Evolutionary conservation across 805 yeast species (phyloP), one percentile per base, ranked within the genome.

Genomic region (Wickerhamia fluorescens): DNA sequence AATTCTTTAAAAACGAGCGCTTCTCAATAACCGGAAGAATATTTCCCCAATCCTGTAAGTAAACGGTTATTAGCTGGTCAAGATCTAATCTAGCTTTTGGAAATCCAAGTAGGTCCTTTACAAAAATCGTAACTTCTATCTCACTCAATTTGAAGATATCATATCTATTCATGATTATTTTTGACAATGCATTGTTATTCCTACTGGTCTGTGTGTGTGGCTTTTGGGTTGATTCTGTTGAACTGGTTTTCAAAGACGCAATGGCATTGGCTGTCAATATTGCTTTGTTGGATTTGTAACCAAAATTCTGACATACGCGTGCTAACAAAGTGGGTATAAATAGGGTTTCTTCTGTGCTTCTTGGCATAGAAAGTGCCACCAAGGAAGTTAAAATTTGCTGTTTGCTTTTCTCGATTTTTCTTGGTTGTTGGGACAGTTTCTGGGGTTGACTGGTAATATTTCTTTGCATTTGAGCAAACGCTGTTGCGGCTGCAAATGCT

Each of bases 41-140:
- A 15, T 71, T 65, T 16, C 82, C 78, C 94, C 95, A 87, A 34
- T 80, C 78, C 37, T 74, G 76, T 54, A 85, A 86, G 47, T 71
- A 87, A 3, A 74, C 49, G 0, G 80, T 68, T 12, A 82, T 68
- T 17, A 83, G 64, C 15, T 75, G 75, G 51, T 87, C 95, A 33
- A 84, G 51, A 34, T 75, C 73, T 14, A 73, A 49, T 31, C 78
- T 66, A 14, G 78, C 60, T 3, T 74, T 74, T 1, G 68, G 68
- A 3, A 63, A 38, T 8, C 42, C 35, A 23, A 58, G 35, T 11
- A 47, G 36, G 8, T 49, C 37, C 7, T 30, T 36, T 32, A 75
- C 61, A 45, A 75, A 73, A 25, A 54, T 42, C 13, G 50, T 44
- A 0, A 77, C 69, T 21, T 73, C 76, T 3, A 56, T 21, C 25